Evolutionary conservation across 441 rosid species (phyloP), one percentile per base, ranked within the genome.

Genomic region (Bruguiera hainesii): DNA sequence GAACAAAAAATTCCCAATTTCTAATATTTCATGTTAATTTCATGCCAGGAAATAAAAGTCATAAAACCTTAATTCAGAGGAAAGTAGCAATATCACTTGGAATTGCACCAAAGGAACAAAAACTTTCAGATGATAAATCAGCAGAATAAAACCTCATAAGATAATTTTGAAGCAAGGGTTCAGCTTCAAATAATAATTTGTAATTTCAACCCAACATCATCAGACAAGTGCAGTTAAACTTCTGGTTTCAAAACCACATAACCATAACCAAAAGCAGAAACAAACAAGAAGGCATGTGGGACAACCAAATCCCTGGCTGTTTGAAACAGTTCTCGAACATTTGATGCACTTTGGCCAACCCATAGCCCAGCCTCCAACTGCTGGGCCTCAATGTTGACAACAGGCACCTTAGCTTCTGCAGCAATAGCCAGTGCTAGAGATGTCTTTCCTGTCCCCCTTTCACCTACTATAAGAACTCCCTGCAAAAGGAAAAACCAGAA

Each of bases 301-400:
- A 67, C 76, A 75, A 94, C 98, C 96, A 94, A 73, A 75, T 94
- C 97, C 79, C 98, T 88, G 51, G 98, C 98, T 64, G 98, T 87
- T 79, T 91, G 97, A 83, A 94, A 94, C 80, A 94, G 86, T 81
- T 94, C 98, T 78, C 98, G 86, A 78, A 91, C 91, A 81, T 94
- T 94, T 10, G 98, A 89, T 61, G 98, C 98, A 80, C 98, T 87
- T 81, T 94, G 98, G 65, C 98, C 98, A 80, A 94, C 97, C 98
- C 97, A 94, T 42, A 88, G 78, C 51, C 98, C 98, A 77, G 96
- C 97, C 84, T 94, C 98, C 85, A 94, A 79, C 78, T 94, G 93
- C 76, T 94, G 91, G 60, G 98, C 97, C 76, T 82, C 78, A 69
- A 94, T 84, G 55, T 87, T 83, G 62, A 94, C 98, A 79, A 94